Evolutionary conservation across 768 basidiomycete genomes (phyloP).

Genomic region (Cantharellus cinnabarinus): DNA sequence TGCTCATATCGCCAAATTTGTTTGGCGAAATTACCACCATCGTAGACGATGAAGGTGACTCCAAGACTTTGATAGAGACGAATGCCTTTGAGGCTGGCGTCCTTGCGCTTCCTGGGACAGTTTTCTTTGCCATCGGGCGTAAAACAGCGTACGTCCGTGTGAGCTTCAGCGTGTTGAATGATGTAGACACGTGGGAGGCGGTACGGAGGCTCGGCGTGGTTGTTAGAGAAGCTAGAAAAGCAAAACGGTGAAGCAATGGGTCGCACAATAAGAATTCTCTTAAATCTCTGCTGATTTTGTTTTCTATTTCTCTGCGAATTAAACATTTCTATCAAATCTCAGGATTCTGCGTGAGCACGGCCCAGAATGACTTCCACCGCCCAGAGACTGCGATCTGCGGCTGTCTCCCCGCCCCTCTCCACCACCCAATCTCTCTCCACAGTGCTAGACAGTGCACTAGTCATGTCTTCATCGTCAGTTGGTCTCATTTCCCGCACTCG

Average conservation of each 20-base stretch:
- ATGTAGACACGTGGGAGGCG: constrained; percentile 55
- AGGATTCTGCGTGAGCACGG: background rate
- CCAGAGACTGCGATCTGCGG: background rate
- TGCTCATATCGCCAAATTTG: constrained; percentile 20
- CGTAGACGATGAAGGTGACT: constrained; percentile 30
- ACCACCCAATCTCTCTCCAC: background rate
- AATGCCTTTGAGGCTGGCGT: constrained; percentile 66
- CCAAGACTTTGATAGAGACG: constrained; percentile 46
- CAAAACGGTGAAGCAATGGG: background rate
- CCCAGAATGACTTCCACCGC: background rate
- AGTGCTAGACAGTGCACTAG: background rate
- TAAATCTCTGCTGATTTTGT: too few species aligned
- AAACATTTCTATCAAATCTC: too few species aligned
- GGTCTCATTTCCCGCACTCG: background rate
- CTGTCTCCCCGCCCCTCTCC: background rate
- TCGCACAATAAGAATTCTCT: background rate
- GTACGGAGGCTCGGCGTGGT: constrained; percentile 36
- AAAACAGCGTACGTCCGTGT: constrained; percentile 62
- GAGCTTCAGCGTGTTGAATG: constrained; percentile 49
- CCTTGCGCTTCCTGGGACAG: constrained; percentile 72
- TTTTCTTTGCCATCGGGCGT: constrained; percentile 53
- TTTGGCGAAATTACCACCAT: constrained; percentile 9
- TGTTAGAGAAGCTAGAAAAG: constrained; percentile 13
- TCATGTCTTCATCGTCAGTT: background rate
- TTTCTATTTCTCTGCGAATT: too few species aligned